Evolutionary conservation across 345 rosid species (phyloP).

Genomic region (Citrus inodora): DNA sequence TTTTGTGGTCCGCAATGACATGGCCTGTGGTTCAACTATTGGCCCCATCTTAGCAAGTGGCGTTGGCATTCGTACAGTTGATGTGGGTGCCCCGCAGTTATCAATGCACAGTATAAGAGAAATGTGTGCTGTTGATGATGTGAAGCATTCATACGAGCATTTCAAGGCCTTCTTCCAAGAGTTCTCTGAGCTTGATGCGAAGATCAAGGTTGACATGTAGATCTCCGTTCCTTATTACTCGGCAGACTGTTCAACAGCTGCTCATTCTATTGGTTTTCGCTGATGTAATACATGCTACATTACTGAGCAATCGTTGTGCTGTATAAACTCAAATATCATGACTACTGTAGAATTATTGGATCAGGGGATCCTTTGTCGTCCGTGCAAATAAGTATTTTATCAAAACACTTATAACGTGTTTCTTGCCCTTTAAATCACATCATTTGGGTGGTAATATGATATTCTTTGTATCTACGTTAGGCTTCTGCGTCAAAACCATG

Average conservation of each 20-base stretch:
- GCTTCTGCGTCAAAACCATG: not conserved
- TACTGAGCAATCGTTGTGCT: not conserved
- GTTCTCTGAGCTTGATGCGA: slow-evolving; percentile 59
- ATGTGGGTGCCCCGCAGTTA: slow-evolving; percentile 93
- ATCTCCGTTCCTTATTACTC: not conserved
- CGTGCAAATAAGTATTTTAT: too few relatives aligned
- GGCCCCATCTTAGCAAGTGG: slow-evolving; percentile 97
- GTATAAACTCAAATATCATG: not conserved
- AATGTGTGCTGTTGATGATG: slow-evolving; percentile 90
- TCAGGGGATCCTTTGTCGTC: not conserved
- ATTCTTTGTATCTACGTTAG: not conserved
- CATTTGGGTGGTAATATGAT: not conserved
- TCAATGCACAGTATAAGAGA: slow-evolving; percentile 98
- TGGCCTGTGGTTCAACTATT: slow-evolving; percentile 92
- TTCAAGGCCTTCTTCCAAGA: slow-evolving; percentile 88
- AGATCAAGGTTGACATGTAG: slow-evolving; percentile 58
- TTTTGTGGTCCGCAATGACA: slow-evolving; percentile 95
- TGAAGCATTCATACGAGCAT: slow-evolving; percentile 72
- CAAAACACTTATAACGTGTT: too few relatives aligned
- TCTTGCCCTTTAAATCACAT: not conserved
- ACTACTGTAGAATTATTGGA: not conserved
- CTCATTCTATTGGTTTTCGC: not conserved
- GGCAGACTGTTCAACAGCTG: not conserved
- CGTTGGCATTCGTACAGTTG: slow-evolving; percentile 90
- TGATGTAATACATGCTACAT: not conserved